phyloP scores from a whole-genome alignment of 352 stramenopile species.

The Globisporangium paddicum region DNA sequence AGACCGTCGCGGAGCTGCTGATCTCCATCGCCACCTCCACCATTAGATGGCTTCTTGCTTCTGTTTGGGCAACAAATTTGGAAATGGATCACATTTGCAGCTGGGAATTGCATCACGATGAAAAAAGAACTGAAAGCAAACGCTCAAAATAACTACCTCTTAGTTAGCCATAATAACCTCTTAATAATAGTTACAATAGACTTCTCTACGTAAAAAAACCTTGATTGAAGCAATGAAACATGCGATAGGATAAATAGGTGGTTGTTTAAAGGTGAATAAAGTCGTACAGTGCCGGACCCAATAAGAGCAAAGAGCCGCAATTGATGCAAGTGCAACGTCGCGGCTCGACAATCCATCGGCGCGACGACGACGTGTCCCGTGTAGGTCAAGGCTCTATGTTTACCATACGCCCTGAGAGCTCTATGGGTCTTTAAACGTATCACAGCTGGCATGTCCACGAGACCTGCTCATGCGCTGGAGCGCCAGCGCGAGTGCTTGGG shows the following conservation, averaged over 20 bases:
- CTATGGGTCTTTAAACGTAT: neutral
- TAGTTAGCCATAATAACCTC: too few relatives aligned
- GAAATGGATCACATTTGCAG: conserved; percentile 3
- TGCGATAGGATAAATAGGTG: neutral
- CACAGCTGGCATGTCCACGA: neutral
- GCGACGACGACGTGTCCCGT: neutral
- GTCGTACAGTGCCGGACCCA: neutral
- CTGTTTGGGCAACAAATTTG: neutral
- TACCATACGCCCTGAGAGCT: neutral
- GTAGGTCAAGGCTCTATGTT: too few relatives aligned
- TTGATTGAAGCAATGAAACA: neutral
- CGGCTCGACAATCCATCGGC: conserved; percentile 5
- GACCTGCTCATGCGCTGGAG: conserved; percentile 7
- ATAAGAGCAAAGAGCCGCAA: neutral
- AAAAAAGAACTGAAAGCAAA: neutral
- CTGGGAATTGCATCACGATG: neutral
- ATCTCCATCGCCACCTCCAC: neutral
- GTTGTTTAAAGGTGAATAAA: too few relatives aligned
- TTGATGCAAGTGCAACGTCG: neutral
- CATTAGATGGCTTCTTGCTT: conserved; percentile 1
- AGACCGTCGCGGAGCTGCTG: neutral
- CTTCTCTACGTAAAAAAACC: neutral
- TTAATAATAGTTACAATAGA: too few relatives aligned
- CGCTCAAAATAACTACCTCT: too few relatives aligned
- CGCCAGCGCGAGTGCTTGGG: conserved; percentile 37